Evolutionary conservation across 768 basidiomycete species (phyloP).

Genomic region (Leccinum broughii): DNA sequence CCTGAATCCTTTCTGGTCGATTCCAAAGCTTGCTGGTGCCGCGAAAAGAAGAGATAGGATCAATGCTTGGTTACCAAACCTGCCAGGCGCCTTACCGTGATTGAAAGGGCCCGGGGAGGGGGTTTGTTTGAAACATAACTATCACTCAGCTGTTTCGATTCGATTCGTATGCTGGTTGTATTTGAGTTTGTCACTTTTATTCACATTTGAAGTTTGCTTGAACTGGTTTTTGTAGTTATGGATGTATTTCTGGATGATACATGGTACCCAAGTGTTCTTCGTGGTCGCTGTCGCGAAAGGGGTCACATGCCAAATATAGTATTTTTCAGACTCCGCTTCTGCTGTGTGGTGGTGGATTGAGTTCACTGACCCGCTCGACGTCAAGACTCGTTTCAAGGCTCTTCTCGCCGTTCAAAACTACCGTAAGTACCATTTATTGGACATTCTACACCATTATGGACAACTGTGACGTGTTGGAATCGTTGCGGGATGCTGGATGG

Average conservation of each 20-base stretch:
- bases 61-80: neutral
- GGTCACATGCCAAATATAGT: conserved; percentile 15
- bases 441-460: conserved; percentile 6
- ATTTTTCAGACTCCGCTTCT: conserved; percentile 25
- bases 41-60: neutral
- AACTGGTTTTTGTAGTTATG: neutral
- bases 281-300: neutral
- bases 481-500: conserved; percentile 36
- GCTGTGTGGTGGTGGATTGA: conserved; percentile 9
- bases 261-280: no score
- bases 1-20: neutral
- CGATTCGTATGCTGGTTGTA: neutral
- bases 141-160: conserved; percentile 4
- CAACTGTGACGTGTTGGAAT: conserved; percentile 3
- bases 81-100: conserved; percentile 10
- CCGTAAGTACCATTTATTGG: conserved; percentile 23
- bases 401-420: conserved; percentile 18
- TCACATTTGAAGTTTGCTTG: neutral
- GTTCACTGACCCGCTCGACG: conserved; percentile 37
- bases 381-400: conserved; percentile 37
- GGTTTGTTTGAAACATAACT: neutral
- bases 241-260: neutral
- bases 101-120: conserved; percentile 10
- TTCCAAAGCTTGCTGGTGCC: neutral
- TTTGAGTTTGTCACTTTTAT: neutral